Conservation (phyloP, 208 protist species). For the Herpetomonas samuelpessoai region DNA sequence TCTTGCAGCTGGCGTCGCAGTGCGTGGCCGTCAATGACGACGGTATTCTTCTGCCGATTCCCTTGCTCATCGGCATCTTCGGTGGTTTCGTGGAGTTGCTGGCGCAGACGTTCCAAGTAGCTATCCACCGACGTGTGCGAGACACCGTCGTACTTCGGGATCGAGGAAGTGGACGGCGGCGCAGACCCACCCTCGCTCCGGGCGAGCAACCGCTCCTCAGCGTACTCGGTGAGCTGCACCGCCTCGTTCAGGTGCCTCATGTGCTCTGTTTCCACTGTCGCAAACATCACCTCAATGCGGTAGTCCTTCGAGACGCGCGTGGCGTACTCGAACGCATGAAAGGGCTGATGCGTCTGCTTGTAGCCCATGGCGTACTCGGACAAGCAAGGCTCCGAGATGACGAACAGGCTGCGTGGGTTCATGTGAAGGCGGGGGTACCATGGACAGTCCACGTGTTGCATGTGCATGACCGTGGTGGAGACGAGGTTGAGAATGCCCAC, state of each 20-base stretch:
- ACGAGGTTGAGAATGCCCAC: slow-evolving; percentile 86
- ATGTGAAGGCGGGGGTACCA: slow-evolving; percentile 86
- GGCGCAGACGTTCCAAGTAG: slow-evolving; percentile 54
- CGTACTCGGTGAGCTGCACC: slow-evolving; percentile 81
- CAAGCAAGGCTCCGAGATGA: slow-evolving; percentile 79
- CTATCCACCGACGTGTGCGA: slow-evolving; percentile 22
- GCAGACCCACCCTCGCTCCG: neutral
- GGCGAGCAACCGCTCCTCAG: slow-evolving; percentile 8
- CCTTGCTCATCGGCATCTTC: slow-evolving; percentile 2
- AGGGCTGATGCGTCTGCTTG: slow-evolving; percentile 81
- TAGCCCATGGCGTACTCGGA: slow-evolving; percentile 85
- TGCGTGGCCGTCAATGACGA: slow-evolving; percentile 48
- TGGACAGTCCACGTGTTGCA: slow-evolving; percentile 77
- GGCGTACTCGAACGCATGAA: slow-evolving; percentile 86
- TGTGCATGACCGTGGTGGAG: slow-evolving; percentile 73
- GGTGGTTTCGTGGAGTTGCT: slow-evolving; percentile 29
- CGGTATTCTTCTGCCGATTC: neutral
- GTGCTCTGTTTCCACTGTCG: slow-evolving; percentile 75
- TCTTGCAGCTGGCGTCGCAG: slow-evolving; percentile 58
- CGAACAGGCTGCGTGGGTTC: slow-evolving; percentile 76
- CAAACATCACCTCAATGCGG: slow-evolving; percentile 89
- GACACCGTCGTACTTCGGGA: neutral
- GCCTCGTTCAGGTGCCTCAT: slow-evolving; percentile 54
- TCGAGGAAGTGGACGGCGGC: neutral
- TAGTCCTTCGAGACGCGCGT: slow-evolving; percentile 90